These are phyloP conservation scores for Suillus tomentosus DNA, from an alignment of 768 basidiomycete species.

Conservation along the genomic window DNA sequence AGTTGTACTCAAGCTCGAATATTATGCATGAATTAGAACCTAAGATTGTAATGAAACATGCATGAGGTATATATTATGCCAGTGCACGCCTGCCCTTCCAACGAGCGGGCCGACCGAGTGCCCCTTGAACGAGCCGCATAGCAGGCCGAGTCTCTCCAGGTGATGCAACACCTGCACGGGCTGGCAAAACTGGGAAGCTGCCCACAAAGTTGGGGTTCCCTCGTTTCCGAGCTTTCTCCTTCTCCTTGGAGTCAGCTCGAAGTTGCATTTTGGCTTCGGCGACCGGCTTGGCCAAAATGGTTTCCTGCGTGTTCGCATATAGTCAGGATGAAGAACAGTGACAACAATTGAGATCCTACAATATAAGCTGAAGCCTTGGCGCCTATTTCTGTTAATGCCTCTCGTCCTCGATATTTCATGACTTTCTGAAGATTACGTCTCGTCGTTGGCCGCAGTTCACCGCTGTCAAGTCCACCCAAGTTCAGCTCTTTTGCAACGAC, in stretches of 20 bases:
- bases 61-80: conserved; percentile 7
- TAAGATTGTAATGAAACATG: conserved; percentile 3
- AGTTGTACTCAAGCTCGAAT: background rate
- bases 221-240: conserved; percentile 28
- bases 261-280: conserved; percentile 45
- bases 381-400: conserved; percentile 50
- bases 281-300: conserved; percentile 67
- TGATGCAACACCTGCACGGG: conserved; percentile 55
- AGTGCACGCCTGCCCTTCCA: conserved; percentile 14
- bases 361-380: conserved; percentile 64
- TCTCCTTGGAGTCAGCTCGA: conserved; percentile 37
- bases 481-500: conserved; percentile 52
- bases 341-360: conserved; percentile 44
- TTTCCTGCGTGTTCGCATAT: conserved; percentile 47
- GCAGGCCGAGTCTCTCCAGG: conserved; percentile 61
- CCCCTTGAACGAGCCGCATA: conserved; percentile 56
- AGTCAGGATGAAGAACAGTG: conserved; percentile 11
- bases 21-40: background rate
- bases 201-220: conserved; percentile 22
- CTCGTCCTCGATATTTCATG: conserved; percentile 55
- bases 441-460: conserved; percentile 61
- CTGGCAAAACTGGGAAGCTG: conserved; percentile 25
- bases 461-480: conserved; percentile 38
- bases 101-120: conserved; percentile 38
- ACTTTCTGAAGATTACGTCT: conserved; percentile 78